These are phyloP conservation scores for Kodamaea nitidulidarum DNA, from an alignment of 805 yeast genomes.

Conservation along the genomic window DNA sequence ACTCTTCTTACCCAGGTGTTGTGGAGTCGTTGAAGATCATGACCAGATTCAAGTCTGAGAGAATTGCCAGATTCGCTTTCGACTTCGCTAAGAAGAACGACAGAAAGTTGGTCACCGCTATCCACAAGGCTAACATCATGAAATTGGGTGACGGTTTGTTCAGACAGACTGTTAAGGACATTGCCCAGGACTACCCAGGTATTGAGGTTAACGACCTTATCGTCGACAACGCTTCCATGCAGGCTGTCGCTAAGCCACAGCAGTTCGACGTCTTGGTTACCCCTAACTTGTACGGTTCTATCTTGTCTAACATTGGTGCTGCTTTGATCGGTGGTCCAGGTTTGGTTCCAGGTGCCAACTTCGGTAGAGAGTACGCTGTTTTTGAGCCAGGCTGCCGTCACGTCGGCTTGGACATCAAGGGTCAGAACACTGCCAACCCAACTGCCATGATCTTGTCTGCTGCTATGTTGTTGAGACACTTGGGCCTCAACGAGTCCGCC, in stretches of 20 bases:
- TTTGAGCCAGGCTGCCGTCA: constrained; percentile 99
- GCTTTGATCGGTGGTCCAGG: constrained; percentile 98
- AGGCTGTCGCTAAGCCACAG: constrained; percentile 96
- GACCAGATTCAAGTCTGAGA: constrained; percentile 91
- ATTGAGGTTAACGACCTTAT: constrained; percentile 85
- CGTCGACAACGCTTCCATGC: constrained; percentile 99
- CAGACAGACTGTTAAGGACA: constrained; percentile 86
- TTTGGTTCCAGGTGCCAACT: constrained; percentile 96
- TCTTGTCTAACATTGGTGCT: constrained; percentile 96
- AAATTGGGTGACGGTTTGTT: constrained; percentile 97
- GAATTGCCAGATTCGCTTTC: constrained; percentile 95
- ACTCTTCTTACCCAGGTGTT: constrained; percentile 95
- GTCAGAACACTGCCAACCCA: constrained; percentile 94
- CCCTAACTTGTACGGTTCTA: constrained; percentile 97
- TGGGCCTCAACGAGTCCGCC: constrained; percentile 82
- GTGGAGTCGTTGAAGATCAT: constrained; percentile 95
- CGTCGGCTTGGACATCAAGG: constrained; percentile 95
- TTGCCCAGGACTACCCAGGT: constrained; percentile 80
- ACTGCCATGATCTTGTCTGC: constrained; percentile 95
- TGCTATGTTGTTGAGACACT: constrained; percentile 88
- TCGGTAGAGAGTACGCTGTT: constrained; percentile 95
- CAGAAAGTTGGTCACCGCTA: constrained; percentile 91
- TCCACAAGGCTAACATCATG: constrained; percentile 99
- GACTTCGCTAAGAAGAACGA: constrained; percentile 91
- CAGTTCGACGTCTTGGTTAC: constrained; percentile 97